Base-by-base conservation (phyloP, 805 yeast genomes). In the Starmera caribaea region DNA sequence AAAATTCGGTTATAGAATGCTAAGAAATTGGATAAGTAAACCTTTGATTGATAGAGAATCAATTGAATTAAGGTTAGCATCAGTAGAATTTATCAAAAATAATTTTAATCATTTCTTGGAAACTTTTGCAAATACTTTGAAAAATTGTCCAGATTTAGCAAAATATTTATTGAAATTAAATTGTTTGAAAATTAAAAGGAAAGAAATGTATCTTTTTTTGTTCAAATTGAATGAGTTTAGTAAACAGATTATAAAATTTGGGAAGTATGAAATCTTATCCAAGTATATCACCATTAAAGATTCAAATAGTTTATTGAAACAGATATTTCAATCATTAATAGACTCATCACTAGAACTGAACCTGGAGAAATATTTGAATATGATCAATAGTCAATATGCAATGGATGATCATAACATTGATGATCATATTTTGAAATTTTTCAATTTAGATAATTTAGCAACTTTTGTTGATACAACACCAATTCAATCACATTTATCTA, bases 1-100 rank as follows among this genome's bases (percentile, higher is more conserved):
- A 0, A 66, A 71, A 26, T 81, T 81, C 57, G 98, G 98, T 0
- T 71, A 67, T 35, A 60, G 96, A 39, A 49, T 75, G 42, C 56
- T 92, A 12, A 66, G 69, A 26, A 63, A 71, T 31, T 92, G 98
- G 98, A 61, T 89, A 0, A 66, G 76, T 1, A 66, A 70, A 43
- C 98, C 98, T 1, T 65, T 89, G 16, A 59, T 74, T 0, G 68
- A 76, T 34, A 62, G 66, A 27, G 66, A 61, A 2, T 61, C 61
- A 8, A 81, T 92, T 3, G 68, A 71, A 40, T 66, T 68, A n/a
- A 68, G 98, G 21, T 61, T 72, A 0, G 73, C 72, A 32, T 87
- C 95, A 0, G 69, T 80, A 5, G 69, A 68, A 16, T 69, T 73
- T 41, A 54, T 79, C 4, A 62, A 61, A 2, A 54, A 56, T 5